Conservation (phyloP, 2,329 filamentous ascomycete species). For the Paraconiothyrium sp. region DNA sequence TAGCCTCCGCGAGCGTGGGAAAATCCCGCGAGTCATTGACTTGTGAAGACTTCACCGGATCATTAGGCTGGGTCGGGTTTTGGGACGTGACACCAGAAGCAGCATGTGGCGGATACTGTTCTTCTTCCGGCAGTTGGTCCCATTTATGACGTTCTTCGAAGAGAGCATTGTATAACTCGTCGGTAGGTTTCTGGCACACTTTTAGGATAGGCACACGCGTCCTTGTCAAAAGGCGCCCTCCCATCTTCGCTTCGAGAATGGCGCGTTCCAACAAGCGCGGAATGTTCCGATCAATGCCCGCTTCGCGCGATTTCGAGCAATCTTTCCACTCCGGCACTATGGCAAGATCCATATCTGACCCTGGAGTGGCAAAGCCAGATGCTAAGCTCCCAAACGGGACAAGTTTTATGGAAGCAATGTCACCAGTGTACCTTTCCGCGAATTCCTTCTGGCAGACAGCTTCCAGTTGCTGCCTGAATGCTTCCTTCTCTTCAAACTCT, state of each 20-base stretch:
- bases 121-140: constrained; percentile 66
- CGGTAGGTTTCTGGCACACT: constrained; percentile 76
- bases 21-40: constrained; percentile 21
- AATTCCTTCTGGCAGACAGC: constrained; percentile 70
- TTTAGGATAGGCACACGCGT: constrained; percentile 90
- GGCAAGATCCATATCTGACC: constrained; percentile 91
- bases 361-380: constrained; percentile 85
- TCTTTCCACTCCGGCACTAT: constrained; percentile 69
- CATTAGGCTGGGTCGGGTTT: constrained; percentile 17
- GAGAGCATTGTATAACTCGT: constrained; percentile 68
- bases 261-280: constrained; percentile 79
- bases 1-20: constrained; percentile 15
- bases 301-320: constrained; percentile 28
- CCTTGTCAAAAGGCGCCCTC: constrained; percentile 78
- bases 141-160: constrained; percentile 74
- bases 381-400: constrained; percentile 83
- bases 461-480: constrained; percentile 73
- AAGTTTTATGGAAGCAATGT: constrained; percentile 67
- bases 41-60: constrained; percentile 20
- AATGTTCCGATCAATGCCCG: constrained; percentile 65
- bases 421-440: constrained; percentile 59
- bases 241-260: constrained; percentile 75
- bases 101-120: constrained; percentile 50
- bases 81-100: constrained; percentile 17
- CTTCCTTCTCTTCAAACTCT: constrained; percentile 76